Base-by-base conservation (phyloP, 805 yeast genomes). In the Barnettozyma vustinii region DNA sequence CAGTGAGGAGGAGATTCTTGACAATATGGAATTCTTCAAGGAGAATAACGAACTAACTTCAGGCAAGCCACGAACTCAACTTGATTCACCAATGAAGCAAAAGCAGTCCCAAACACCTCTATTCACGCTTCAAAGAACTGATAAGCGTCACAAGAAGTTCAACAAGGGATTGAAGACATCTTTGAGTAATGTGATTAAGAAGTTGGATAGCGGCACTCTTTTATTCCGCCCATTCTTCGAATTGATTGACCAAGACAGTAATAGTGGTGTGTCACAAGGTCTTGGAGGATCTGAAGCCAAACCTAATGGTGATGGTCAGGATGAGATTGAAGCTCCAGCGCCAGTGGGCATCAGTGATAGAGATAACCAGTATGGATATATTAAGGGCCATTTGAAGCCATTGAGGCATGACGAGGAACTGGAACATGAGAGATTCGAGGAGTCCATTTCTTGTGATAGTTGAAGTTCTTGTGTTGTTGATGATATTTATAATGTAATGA, bases 151-250 rank as follows among this genome's bases (percentile, higher is more conserved):
- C 19, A 55, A 49, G 30, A 59, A 56, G 41, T 60, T 61, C 49
- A 52, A 59, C 37, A 45, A 52, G 9, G 53, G 52, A 7, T 47
- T 61, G 32, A 61, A 58, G 40, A 54, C 51, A 4, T 19, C 56
- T 0, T 37, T 61, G 40, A 53, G 56, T 4, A 61, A 61, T 20
- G 61, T 61, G 12, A 52, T 61, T 21, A 60, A 52, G 27, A 60
- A 56, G 44, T 36, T 60, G 27, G 63, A 60, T 27, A 55, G 56
- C 42, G 63, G 65, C 0, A 33, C 54, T 2, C 36, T 59, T 19
- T 47, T 60, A 18, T 60, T 60, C 44, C 53, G 52, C 12, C 63
- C 63, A 8, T 60, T 61, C 46, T 58, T 61, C 27, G 64, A 59
- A 42, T 46, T 59, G 23, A 60, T 61, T 20, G 52, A 52, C n/a